Conservation (phyloP, 164 flowering plant genomes). For the Echeveria elegans region DNA sequence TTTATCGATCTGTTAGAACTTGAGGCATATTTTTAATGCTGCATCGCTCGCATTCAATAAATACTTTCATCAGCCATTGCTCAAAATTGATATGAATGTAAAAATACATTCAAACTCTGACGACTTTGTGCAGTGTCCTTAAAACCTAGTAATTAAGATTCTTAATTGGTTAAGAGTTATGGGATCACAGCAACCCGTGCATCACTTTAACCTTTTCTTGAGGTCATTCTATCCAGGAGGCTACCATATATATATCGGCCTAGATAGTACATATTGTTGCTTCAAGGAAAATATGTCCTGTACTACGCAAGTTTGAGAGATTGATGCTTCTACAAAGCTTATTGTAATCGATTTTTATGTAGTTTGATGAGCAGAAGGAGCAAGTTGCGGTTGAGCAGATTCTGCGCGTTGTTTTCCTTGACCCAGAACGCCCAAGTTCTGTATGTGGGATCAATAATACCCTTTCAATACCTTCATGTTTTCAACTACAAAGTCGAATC, state of each 20-base stretch:
- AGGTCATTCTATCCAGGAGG: neutral
- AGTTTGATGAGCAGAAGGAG: constrained; percentile 66
- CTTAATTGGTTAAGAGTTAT: neutral
- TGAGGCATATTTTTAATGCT: no score
- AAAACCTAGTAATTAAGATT: no score
- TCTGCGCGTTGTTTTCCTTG: constrained; percentile 43
- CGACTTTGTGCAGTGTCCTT: no score
- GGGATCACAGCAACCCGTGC: neutral
- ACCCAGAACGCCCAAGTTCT: constrained; percentile 37
- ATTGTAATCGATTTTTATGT: neutral
- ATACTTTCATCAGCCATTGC: no score
- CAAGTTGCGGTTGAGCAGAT: constrained; percentile 53
- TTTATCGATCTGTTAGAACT: no score
- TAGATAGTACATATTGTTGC: neutral
- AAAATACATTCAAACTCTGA: neutral
- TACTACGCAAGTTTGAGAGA: neutral
- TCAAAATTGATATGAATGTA: no score
- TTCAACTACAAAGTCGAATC: no score
- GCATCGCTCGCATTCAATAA: no score
- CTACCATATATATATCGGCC: neutral
- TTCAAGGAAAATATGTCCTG: neutral
- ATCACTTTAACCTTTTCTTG: neutral
- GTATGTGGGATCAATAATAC: constrained; percentile 14
- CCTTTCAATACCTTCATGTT: neutral
- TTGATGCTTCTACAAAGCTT: neutral